These are phyloP conservation scores for Myxozyma neglecta DNA, from an alignment of 805 yeast species.

Conservation along the genomic window DNA sequence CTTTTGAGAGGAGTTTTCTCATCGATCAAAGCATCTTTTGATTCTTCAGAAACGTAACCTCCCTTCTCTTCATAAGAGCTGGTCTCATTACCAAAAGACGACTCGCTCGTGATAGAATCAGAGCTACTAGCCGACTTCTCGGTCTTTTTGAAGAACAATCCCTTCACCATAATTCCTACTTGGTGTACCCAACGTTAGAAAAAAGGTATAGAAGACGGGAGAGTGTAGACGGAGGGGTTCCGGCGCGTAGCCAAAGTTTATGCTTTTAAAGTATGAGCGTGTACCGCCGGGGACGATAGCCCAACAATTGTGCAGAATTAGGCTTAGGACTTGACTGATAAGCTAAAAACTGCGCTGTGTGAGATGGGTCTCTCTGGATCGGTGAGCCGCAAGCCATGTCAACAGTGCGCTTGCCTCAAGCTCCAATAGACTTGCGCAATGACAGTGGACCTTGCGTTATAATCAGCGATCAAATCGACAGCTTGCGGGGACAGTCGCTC, in stretches of 20 bases:
- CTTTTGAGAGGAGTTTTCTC: slow-evolving; percentile 20
- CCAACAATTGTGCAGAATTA: no score
- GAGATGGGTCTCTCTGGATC: not conserved
- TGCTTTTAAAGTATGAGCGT: no score
- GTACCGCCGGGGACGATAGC: no score
- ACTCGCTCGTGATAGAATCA: not conserved
- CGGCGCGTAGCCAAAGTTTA: not conserved
- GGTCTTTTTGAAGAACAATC: not conserved
- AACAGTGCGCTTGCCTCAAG: not conserved
- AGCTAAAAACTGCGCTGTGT: no score
- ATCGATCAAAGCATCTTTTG: not conserved
- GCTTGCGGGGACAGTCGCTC: no score
- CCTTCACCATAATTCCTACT: not conserved
- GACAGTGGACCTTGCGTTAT: not conserved
- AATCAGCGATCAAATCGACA: no score
- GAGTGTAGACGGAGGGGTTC: not conserved
- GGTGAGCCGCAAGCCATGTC: not conserved
- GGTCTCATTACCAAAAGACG: not conserved
- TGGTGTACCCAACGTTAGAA: not conserved
- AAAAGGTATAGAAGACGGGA: not conserved
- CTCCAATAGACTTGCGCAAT: not conserved
- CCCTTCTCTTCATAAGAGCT: slow-evolving; percentile 12
- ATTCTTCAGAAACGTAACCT: not conserved
- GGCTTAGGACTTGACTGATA: no score
- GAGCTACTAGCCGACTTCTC: not conserved